Conservation (phyloP, 139 green algal genomes). For the Chlamydomonas incerta region DNA sequence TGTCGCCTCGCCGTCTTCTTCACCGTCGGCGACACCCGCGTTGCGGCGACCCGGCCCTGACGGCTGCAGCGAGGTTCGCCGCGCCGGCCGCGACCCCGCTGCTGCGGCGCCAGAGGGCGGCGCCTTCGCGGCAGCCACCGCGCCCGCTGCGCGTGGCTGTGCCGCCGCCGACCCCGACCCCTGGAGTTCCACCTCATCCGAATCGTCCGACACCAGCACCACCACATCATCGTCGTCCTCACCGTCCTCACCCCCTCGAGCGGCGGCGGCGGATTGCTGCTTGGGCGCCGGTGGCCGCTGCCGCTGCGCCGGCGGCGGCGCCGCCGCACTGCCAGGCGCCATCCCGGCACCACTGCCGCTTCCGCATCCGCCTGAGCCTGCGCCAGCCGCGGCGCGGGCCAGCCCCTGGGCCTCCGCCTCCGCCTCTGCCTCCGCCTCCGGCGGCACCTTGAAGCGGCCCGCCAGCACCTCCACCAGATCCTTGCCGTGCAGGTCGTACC, state of each 20-base stretch:
- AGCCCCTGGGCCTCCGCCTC: background rate
- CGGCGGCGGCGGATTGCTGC: no score
- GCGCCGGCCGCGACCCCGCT: no score
- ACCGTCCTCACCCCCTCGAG: no score
- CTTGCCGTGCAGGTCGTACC: conserved; percentile 32
- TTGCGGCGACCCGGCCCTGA: background rate
- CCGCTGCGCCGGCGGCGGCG: background rate
- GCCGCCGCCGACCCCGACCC: no score
- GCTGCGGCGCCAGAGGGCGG: no score
- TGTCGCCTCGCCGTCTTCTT: background rate
- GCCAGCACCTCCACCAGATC: conserved; percentile 26
- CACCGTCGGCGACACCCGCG: background rate
- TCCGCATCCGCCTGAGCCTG: background rate
- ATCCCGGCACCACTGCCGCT: background rate
- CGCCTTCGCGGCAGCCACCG: no score
- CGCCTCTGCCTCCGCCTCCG: background rate
- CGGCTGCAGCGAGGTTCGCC: no score
- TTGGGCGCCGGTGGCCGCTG: background rate
- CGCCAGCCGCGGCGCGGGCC: background rate
- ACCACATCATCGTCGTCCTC: no score
- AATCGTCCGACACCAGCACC: no score
- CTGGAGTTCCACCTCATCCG: no score
- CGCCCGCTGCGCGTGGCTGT: no score
- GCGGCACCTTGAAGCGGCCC: background rate
- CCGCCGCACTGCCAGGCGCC: background rate